A percentile compares a stretch with the other conserved stretches of the same genome.
These are phyloP conservation scores for Mucor piriformis DNA, from an alignment of 371 early-diverging fungal species.

Conservation along the genomic window DNA sequence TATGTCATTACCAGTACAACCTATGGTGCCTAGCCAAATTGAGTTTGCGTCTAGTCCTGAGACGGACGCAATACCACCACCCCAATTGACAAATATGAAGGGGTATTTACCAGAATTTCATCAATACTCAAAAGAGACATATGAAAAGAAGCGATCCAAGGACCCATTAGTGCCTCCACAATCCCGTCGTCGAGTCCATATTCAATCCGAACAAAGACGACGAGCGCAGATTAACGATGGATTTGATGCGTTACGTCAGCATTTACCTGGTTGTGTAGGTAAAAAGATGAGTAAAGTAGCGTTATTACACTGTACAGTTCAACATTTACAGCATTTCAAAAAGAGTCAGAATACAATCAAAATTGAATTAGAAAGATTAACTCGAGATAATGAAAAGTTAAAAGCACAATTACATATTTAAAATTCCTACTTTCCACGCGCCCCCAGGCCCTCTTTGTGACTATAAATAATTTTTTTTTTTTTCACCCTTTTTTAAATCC, in stretches of 20 bases:
- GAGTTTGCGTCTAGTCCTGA: no score
- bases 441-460: not conserved
- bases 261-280: conserved; percentile 53
- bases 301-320: conserved; percentile 52
- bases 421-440: not conserved
- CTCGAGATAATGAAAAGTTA: conserved; percentile 50
- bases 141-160: conserved; percentile 20
- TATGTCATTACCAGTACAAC: no score
- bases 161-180: conserved; percentile 28
- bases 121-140: conserved; percentile 10
- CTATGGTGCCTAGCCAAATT: no score
- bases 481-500: not conserved
- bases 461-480: conserved; percentile 1
- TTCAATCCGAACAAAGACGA: conserved; percentile 63
- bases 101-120: conserved; percentile 10
- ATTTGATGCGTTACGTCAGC: conserved; percentile 56
- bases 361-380: conserved; percentile 44
- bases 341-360: conserved; percentile 45
- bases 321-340: conserved; percentile 53
- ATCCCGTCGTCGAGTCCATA: conserved; percentile 58
- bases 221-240: conserved; percentile 63
- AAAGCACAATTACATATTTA: conserved; percentile 5
- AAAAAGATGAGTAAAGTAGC: conserved; percentile 63
- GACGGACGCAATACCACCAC: no score
- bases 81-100: no score